A percentile compares a stretch with the other conserved stretches of the same genome.
Evolutionary conservation across 805 yeast genomes (phyloP).

Genomic region (Barnettozyma wickerhamii): DNA sequence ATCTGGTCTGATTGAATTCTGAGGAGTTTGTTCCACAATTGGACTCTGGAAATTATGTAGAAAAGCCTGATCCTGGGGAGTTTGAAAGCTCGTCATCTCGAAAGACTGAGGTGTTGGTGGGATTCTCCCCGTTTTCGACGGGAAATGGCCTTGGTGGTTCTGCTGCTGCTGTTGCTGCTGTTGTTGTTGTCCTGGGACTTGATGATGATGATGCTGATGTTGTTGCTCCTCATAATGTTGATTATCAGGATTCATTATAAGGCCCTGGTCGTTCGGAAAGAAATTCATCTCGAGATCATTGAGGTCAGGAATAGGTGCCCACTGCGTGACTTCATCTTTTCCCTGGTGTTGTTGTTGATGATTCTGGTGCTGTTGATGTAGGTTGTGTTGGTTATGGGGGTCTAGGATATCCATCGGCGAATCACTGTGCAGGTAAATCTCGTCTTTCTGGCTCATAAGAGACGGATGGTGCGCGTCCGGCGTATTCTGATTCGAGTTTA

Average conservation of each 20-base stretch:
- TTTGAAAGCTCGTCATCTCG: constrained; percentile 13
- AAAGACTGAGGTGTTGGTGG: constrained; percentile 24
- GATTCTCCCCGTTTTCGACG: not conserved
- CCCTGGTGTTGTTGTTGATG: constrained; percentile 4
- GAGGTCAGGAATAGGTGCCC: constrained; percentile 13
- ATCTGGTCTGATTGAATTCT: constrained; percentile 42
- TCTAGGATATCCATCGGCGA: constrained; percentile 14
- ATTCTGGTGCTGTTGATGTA: constrained; percentile 2
- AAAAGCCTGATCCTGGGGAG: constrained; percentile 8
- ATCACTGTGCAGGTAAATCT: constrained; percentile 2
- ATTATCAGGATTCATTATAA: not conserved
- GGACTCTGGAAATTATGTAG: constrained; percentile 19
- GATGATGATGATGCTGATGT: not conserved
- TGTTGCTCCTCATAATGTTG: not conserved
- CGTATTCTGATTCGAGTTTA: not conserved
- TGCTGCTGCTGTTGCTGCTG: not conserved
- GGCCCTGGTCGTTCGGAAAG: constrained; percentile 7
- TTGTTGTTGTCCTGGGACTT: not conserved
- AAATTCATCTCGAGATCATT: constrained; percentile 15
- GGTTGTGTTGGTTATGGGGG: constrained; percentile 6
- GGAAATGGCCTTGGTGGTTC: not conserved
- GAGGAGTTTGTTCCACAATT: constrained; percentile 8
- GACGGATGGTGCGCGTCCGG: constrained; percentile 1
- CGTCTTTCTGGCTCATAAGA: constrained; percentile 2
- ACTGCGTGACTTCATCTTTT: constrained; percentile 5